Percentiles rank a stretch among this genome's conserved stretches.
These are phyloP conservation scores for Alisma plantagoaquatica DNA, from an alignment of 106 monocot genomes.

Conservation along the genomic window DNA sequence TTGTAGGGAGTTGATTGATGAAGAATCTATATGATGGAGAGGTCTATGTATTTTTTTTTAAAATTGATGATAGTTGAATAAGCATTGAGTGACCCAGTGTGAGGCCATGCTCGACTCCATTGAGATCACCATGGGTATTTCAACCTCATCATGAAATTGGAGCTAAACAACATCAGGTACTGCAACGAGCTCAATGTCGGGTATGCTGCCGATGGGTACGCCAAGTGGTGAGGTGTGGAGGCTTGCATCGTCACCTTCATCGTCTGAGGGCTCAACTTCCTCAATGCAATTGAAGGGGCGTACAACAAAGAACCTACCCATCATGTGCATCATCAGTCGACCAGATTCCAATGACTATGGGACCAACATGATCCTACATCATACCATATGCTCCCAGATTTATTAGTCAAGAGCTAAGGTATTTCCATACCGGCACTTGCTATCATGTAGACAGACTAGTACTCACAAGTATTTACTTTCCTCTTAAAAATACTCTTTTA, in stretches of 20 bases:
- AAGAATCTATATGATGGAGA: too few relatives aligned
- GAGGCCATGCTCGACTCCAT: too few relatives aligned
- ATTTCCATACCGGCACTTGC: too few relatives aligned
- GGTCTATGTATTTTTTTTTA: too few relatives aligned
- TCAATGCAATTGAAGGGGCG: conserved; percentile 60
- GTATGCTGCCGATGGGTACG: conserved; percentile 54
- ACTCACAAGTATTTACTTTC: too few relatives aligned
- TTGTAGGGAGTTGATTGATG: too few relatives aligned
- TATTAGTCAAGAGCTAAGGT: too few relatives aligned
- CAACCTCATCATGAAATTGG: conserved; percentile 53
- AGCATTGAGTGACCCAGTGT: too few relatives aligned
- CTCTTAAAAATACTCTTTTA: too few relatives aligned
- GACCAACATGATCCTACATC: not conserved
- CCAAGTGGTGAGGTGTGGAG: conserved; percentile 43
- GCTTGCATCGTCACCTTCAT: conserved; percentile 63
- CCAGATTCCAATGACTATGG: conserved; percentile 40
- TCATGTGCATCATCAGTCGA: conserved; percentile 50
- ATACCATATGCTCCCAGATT: not conserved
- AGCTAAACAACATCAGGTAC: conserved; percentile 39
- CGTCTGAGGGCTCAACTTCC: conserved; percentile 49
- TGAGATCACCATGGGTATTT: too few relatives aligned
- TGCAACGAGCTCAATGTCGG: conserved; percentile 70
- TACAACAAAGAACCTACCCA: conserved; percentile 60
- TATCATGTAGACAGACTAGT: too few relatives aligned
- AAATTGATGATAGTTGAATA: too few relatives aligned